These are phyloP conservation scores for Fusarium aywerte DNA, from an alignment of 2,329 filamentous ascomycete species.

Conservation along the genomic window DNA sequence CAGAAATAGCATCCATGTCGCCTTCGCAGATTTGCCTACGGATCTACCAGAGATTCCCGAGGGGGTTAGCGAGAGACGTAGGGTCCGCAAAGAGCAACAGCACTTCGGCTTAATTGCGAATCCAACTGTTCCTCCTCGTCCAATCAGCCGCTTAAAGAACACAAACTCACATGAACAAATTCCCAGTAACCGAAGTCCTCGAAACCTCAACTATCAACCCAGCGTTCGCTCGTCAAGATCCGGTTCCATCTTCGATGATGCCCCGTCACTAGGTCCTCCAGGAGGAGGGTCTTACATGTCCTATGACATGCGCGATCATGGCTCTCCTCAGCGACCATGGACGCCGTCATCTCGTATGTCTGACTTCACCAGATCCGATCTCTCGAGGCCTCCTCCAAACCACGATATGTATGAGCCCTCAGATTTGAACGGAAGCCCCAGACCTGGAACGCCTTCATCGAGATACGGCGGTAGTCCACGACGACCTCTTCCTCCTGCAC, in stretches of 20 bases:
- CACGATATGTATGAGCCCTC: slow-evolving; percentile 83
- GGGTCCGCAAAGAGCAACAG: slow-evolving; percentile 47
- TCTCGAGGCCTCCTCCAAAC: slow-evolving; percentile 73
- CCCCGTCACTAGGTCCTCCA: slow-evolving; percentile 69
- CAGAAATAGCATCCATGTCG: slow-evolving; percentile 49
- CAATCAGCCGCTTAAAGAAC: slow-evolving; percentile 39
- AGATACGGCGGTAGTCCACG: slow-evolving; percentile 88
- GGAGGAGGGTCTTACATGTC: slow-evolving; percentile 73
- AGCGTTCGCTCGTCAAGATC: slow-evolving; percentile 61
- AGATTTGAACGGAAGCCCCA: slow-evolving; percentile 88
- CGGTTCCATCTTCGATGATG: slow-evolving; percentile 65
- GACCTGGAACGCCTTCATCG: slow-evolving; percentile 90
- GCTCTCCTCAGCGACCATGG: slow-evolving; percentile 68
- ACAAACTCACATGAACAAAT: slow-evolving; percentile 55
- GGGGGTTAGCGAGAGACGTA: slow-evolving; percentile 56
- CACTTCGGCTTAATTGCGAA: slow-evolving; percentile 33
- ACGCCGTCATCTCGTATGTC: slow-evolving; percentile 61
- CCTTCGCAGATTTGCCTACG: slow-evolving; percentile 50
- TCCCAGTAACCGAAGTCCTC: slow-evolving; percentile 57
- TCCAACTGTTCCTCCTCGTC: slow-evolving; percentile 33
- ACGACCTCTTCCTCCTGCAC: slow-evolving; percentile 87
- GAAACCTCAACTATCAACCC: slow-evolving; percentile 60
- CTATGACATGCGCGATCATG: slow-evolving; percentile 58
- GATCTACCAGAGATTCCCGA: slow-evolving; percentile 63
- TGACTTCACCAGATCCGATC: slow-evolving; percentile 59